Percentiles rank a stretch among this genome's conserved stretches.
Conservation (phyloP, 2,329 filamentous ascomycete species). For the Neofusicoccum sp. region DNA sequence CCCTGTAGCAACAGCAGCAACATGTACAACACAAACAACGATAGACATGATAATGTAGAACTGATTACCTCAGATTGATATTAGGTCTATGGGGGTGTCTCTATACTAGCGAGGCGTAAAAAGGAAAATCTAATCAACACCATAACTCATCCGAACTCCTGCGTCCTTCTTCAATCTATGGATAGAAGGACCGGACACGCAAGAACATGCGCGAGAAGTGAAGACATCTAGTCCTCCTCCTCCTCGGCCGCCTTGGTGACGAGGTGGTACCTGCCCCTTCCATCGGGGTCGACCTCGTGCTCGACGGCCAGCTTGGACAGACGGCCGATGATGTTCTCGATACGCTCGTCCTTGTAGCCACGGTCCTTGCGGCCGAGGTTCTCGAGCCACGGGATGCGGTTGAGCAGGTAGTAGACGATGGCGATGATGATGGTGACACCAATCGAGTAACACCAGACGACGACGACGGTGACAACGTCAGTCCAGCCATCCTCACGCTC, state of each 20-base stretch:
- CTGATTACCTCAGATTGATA: conserved; percentile 17
- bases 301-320: conserved; percentile 66
- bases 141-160: conserved; percentile 21
- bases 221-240: conserved; percentile 47
- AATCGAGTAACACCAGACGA: conserved; percentile 68
- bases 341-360: conserved; percentile 62
- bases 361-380: conserved; percentile 66
- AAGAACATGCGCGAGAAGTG: neutral
- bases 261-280: conserved; percentile 48
- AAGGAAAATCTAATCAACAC: conserved; percentile 17
- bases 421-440: conserved; percentile 67
- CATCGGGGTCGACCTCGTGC: conserved; percentile 57
- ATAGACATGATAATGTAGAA: conserved; percentile 7
- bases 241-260: conserved; percentile 48
- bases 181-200: conserved; percentile 14
- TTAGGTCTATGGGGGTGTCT: conserved; percentile 16
- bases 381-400: conserved; percentile 61
- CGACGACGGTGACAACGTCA: conserved; percentile 66
- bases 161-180: conserved; percentile 18
- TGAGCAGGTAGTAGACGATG: conserved; percentile 66
- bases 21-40: neutral
- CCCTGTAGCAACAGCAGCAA: conserved; percentile 14
- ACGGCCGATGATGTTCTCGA: conserved; percentile 68
- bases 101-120: conserved; percentile 20
- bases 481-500: conserved; percentile 55